Percentiles rank a stretch among this genome's conserved stretches.
Conservation (phyloP, 305 asterid genomes). For the Nicotiana rustica region DNA sequence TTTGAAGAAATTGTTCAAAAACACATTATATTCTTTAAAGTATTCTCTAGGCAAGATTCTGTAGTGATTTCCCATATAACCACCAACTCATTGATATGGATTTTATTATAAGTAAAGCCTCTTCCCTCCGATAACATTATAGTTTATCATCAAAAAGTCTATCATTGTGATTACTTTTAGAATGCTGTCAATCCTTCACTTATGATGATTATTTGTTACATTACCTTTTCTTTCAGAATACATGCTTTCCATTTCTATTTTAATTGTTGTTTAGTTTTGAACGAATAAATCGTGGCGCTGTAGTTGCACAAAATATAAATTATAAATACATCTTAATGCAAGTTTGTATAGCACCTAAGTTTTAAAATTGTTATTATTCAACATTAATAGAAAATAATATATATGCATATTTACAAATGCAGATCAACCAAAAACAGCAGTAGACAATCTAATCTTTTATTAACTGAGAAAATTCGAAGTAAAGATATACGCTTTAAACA, state of each 20-base stretch:
- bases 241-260: background rate
- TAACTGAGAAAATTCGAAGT: background rate
- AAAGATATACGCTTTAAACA: background rate
- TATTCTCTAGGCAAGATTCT: slow-evolving; percentile 19
- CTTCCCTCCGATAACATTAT: background rate
- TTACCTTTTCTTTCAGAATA: slow-evolving; percentile 22
- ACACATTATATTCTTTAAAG: background rate
- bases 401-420: background rate
- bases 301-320: background rate
- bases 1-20: slow-evolving; percentile 18
- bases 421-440: slow-evolving; percentile 14
- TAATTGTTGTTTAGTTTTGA: background rate
- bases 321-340: background rate
- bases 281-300: background rate
- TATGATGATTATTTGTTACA: background rate
- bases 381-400: background rate
- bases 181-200: slow-evolving; percentile 11
- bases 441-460: background rate
- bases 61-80: background rate
- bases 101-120: background rate
- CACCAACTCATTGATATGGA: slow-evolving; percentile 9
- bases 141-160: background rate
- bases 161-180: background rate
- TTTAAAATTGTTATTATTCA: background rate
- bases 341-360: background rate